Evolutionary conservation across 768 basidiomycete species (phyloP).

Genomic region (Suillus subluteus): DNA sequence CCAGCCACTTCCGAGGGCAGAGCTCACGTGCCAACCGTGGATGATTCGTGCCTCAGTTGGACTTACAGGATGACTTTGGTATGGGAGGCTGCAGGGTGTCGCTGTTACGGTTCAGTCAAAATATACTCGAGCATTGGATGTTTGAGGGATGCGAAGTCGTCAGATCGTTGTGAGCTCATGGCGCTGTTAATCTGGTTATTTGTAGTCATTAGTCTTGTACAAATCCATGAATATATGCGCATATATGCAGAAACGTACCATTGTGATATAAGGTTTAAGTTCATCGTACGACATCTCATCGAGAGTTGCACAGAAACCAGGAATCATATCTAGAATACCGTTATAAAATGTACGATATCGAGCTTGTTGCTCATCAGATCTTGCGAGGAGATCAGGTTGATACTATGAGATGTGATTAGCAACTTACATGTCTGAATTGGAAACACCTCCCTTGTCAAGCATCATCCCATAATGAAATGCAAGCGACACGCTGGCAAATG

Average conservation of each 20-base stretch:
- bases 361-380: conserved; percentile 1
- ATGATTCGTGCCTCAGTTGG: no score
- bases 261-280: background rate
- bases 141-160: no score
- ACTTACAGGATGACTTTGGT: no score
- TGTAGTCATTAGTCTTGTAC: no score
- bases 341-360: no score
- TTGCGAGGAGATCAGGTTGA: background rate
- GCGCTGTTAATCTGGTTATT: no score
- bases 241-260: background rate
- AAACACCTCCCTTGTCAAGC: background rate
- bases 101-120: no score
- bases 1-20: no score
- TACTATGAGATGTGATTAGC: background rate
- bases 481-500: background rate
- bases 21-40: no score
- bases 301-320: background rate
- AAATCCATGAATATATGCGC: background rate
- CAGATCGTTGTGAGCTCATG: no score
- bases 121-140: no score
- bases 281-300: background rate
- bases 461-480: background rate
- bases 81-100: no score
- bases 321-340: background rate
- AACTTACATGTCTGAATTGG: background rate